Evolutionary conservation across 441 rosid species (phyloP).

Genomic region (Erodium trifolium): DNA sequence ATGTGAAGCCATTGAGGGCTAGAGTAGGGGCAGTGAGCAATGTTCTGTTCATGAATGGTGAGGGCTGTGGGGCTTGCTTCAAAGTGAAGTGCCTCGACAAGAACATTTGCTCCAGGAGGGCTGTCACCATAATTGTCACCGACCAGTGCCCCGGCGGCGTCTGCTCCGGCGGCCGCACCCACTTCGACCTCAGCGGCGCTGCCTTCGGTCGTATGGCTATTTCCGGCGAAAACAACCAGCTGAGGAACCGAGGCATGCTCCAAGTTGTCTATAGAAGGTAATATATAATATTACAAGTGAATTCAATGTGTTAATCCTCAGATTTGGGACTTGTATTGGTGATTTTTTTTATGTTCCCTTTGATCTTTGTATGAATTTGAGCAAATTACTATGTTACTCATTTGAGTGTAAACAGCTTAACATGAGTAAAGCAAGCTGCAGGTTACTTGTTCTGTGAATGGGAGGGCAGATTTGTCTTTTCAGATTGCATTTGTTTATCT

Average conservation of each 20-base stretch:
- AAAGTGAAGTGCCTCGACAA: constrained; percentile 69
- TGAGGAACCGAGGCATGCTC: constrained; percentile 76
- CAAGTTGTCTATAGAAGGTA: constrained; percentile 72
- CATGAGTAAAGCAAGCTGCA: background rate
- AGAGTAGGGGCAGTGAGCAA: constrained; percentile 92
- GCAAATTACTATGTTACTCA: too few species aligned
- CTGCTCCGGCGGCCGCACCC: constrained; percentile 55
- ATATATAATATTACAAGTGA: too few species aligned
- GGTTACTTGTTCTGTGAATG: background rate
- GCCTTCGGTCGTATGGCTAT: constrained; percentile 87
- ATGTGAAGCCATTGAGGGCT: constrained; percentile 71
- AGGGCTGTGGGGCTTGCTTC: constrained; percentile 89
- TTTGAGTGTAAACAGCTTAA: background rate
- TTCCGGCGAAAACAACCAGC: constrained; percentile 53
- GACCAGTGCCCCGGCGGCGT: constrained; percentile 84
- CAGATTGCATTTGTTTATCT: background rate
- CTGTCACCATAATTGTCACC: constrained; percentile 73
- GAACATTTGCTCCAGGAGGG: constrained; percentile 69
- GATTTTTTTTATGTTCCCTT: too few species aligned
- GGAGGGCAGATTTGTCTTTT: background rate
- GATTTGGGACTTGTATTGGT: background rate
- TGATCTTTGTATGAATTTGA: too few species aligned
- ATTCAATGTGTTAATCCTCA: background rate
- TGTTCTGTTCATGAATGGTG: constrained; percentile 68
- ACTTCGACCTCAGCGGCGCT: constrained; percentile 88